A percentile compares a stretch with the other conserved stretches of the same genome.
phyloP scores from a whole-genome alignment of 2,329 filamentous ascomycete genomes.

The Botrytis aclada region DNA sequence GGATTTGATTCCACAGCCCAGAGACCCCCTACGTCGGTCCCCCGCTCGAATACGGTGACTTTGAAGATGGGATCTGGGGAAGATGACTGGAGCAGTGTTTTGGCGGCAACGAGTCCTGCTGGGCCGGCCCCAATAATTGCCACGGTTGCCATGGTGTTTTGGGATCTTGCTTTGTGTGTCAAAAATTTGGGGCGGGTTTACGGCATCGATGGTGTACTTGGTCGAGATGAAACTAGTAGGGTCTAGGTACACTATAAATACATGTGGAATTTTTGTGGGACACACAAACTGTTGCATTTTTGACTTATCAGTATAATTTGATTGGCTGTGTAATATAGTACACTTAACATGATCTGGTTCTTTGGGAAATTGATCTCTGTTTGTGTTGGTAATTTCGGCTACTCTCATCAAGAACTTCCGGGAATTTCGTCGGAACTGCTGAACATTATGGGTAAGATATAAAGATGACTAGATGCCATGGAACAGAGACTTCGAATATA shows the following conservation, averaged over 20 bases:
- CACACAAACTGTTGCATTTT: background rate
- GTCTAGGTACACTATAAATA: background rate
- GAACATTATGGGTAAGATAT: background rate
- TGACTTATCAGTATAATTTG: background rate
- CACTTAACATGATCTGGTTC: background rate
- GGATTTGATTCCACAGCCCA: constrained; percentile 21
- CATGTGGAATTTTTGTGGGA: background rate
- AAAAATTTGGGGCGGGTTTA: background rate
- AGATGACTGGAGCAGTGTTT: constrained; percentile 18
- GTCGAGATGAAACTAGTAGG: background rate
- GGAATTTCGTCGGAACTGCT: background rate
- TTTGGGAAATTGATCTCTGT: background rate
- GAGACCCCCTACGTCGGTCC: constrained; percentile 17
- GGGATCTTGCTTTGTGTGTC: background rate
- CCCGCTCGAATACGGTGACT: constrained; percentile 19
- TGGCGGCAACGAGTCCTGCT: constrained; percentile 22
- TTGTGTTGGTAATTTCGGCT: background rate
- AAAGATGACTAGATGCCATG: background rate
- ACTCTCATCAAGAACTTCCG: background rate
- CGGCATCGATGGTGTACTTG: background rate
- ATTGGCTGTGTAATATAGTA: background rate
- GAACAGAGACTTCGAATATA: background rate
- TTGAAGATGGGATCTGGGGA: background rate
- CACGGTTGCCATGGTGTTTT: background rate
- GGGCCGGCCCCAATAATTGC: constrained; percentile 22